A percentile compares a stretch with the other conserved stretches of the same genome.
phyloP scores from a whole-genome alignment of 2,329 filamentous ascomycete genomes.

The Talaromyces sp. region DNA sequence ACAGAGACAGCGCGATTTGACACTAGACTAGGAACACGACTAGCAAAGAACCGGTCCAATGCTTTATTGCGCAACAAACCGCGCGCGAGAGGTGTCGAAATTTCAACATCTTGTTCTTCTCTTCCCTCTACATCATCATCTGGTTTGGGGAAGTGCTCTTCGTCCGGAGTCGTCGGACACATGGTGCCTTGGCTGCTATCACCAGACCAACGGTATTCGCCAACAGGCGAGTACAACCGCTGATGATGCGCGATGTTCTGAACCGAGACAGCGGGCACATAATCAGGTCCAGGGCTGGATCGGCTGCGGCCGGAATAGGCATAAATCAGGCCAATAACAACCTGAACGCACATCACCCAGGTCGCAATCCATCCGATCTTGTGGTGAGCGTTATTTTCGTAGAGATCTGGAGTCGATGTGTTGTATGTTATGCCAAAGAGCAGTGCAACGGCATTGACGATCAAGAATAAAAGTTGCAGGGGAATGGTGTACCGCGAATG shows the following conservation, averaged over 20 bases:
- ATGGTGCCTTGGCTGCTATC: constrained; percentile 71
- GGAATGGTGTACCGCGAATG: constrained; percentile 70
- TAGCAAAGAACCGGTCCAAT: constrained; percentile 52
- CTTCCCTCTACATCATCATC: constrained; percentile 43
- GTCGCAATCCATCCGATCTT: constrained; percentile 82
- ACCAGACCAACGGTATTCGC: constrained; percentile 58
- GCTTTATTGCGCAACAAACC: constrained; percentile 46
- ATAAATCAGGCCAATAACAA: constrained; percentile 63
- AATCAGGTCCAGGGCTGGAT: no score
- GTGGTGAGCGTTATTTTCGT: constrained; percentile 79
- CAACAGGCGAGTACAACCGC: constrained; percentile 39
- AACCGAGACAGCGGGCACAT: constrained; percentile 53
- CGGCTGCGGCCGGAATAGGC: constrained; percentile 55
- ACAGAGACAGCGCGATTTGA: constrained; percentile 56
- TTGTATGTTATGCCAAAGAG: constrained; percentile 70
- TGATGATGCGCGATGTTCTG: constrained; percentile 54
- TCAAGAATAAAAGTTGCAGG: constrained; percentile 65
- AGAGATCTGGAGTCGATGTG: constrained; percentile 75
- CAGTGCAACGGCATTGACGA: constrained; percentile 61
- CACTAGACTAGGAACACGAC: constrained; percentile 54
- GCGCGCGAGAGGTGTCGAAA: constrained; percentile 22
- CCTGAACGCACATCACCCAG: constrained; percentile 66
- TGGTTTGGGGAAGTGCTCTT: constrained; percentile 45
- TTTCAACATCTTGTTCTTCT: no score
- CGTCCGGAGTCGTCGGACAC: constrained; percentile 62